phyloP scores from a whole-genome alignment of 2,329 filamentous ascomycete genomes.

The Colletotrichum sansevieriae region DNA sequence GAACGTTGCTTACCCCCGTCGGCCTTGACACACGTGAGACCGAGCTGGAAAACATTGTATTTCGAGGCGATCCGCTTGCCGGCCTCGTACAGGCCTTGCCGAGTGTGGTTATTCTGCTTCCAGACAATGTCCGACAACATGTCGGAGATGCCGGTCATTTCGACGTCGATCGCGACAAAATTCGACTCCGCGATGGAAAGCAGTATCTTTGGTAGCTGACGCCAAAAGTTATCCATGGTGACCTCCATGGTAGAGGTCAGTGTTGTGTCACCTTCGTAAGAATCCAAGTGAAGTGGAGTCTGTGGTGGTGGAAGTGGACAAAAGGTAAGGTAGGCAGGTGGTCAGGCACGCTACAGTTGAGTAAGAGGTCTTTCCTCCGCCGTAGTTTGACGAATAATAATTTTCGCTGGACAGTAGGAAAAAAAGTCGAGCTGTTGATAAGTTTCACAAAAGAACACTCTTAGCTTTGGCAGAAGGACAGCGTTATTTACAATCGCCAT shows the following conservation, averaged over 20 bases:
- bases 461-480: too few relatives aligned
- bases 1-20: conserved; percentile 12
- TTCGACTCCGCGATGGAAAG: conserved; percentile 47
- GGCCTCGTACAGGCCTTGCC: conserved; percentile 46
- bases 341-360: too few relatives aligned
- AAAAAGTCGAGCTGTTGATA: too few relatives aligned
- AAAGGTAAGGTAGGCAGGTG: too few relatives aligned
- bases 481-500: too few relatives aligned
- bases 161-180: conserved; percentile 53
- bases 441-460: too few relatives aligned
- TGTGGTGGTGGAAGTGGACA: not conserved
- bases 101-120: not conserved
- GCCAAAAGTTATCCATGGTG: conserved; percentile 42
- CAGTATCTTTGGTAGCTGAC: conserved; percentile 48
- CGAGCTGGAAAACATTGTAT: conserved; percentile 53
- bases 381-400: too few relatives aligned
- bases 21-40: conserved; percentile 50
- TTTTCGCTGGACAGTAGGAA: too few relatives aligned
- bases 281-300: not conserved
- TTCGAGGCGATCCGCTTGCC: conserved; percentile 47
- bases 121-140: conserved; percentile 7
- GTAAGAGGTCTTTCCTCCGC: too few relatives aligned
- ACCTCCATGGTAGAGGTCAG: conserved; percentile 40
- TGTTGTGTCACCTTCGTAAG: not conserved
- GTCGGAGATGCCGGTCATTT: conserved; percentile 49